Percentiles rank a stretch among this genome's conserved stretches.
These are phyloP conservation scores for Platanthera zijinensis DNA, from an alignment of 106 monocot species.

Conservation along the genomic window DNA sequence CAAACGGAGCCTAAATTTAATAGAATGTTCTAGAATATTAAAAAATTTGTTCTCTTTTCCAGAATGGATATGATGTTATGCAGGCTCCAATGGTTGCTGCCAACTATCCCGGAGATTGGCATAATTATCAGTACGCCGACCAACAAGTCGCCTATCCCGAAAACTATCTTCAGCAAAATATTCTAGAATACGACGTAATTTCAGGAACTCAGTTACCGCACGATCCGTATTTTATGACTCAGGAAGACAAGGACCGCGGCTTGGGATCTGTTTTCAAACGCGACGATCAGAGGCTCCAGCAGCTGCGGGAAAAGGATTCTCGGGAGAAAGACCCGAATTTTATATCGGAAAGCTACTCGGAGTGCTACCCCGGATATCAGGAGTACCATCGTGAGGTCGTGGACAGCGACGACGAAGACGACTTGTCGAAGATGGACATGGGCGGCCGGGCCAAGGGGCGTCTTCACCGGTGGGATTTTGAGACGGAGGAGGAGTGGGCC, in stretches of 20 bases:
- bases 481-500: constrained; percentile 98
- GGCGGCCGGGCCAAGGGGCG: constrained; percentile 98
- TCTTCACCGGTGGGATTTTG: constrained; percentile 96
- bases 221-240: constrained; percentile 85
- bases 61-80: constrained; percentile 80
- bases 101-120: constrained; percentile 84
- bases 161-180: constrained; percentile 66
- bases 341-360: constrained; percentile 96
- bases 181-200: constrained; percentile 53
- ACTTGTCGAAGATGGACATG: constrained; percentile 98
- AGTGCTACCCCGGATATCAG: constrained; percentile 98
- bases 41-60: constrained; percentile 10
- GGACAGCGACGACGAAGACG: constrained; percentile 89
- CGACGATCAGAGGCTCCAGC: constrained; percentile 87
- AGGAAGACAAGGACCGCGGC: constrained; percentile 90
- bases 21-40: too few species aligned
- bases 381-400: constrained; percentile 87
- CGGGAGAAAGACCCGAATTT: constrained; percentile 96
- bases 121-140: constrained; percentile 68
- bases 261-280: constrained; percentile 97
- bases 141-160: constrained; percentile 70
- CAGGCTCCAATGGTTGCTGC: constrained; percentile 69
- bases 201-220: constrained; percentile 32
- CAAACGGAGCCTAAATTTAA: too few species aligned
- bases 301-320: constrained; percentile 90